A percentile compares a stretch with the other conserved stretches of the same genome.
phyloP scores from a whole-genome alignment of 805 yeast genomes.

The Saturnispora kantuleensis region DNA sequence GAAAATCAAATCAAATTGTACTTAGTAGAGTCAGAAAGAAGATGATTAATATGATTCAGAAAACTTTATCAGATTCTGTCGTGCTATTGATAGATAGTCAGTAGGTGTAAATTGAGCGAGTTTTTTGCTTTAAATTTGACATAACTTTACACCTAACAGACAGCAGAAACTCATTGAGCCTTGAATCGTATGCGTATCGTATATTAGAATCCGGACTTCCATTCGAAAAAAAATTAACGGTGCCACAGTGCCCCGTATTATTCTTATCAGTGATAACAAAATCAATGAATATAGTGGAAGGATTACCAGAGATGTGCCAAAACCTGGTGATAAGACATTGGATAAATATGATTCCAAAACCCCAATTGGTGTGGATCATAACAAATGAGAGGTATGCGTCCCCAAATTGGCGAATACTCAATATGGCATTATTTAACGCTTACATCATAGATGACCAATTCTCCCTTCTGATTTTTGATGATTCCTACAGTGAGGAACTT shows the following conservation, averaged over 20 bases:
- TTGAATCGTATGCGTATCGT: too few relatives aligned
- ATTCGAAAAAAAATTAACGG: too few relatives aligned
- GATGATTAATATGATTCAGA: too few relatives aligned
- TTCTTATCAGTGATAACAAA: background rate
- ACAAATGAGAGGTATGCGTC: background rate
- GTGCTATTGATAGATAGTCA: too few relatives aligned
- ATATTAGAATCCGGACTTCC: too few relatives aligned
- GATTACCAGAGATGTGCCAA: constrained; percentile 1
- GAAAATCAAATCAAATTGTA: too few relatives aligned
- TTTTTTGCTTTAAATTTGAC: too few relatives aligned
- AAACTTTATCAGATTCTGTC: too few relatives aligned
- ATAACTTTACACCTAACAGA: too few relatives aligned
- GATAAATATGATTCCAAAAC: background rate
- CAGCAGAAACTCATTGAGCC: too few relatives aligned
- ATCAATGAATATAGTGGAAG: constrained; percentile 1
- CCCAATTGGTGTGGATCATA: constrained; percentile 3
- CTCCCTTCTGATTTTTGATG: background rate
- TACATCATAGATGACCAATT: constrained; percentile 2
- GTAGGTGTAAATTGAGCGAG: too few relatives aligned
- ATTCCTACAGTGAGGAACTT: background rate
- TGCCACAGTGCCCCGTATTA: background rate
- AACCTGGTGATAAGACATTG: background rate
- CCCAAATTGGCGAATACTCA: constrained; percentile 2
- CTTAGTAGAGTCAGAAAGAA: too few relatives aligned
- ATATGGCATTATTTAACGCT: background rate